phyloP scores from a whole-genome alignment of 805 yeast genomes.

The Kluyveromyces dobzhanskii region DNA sequence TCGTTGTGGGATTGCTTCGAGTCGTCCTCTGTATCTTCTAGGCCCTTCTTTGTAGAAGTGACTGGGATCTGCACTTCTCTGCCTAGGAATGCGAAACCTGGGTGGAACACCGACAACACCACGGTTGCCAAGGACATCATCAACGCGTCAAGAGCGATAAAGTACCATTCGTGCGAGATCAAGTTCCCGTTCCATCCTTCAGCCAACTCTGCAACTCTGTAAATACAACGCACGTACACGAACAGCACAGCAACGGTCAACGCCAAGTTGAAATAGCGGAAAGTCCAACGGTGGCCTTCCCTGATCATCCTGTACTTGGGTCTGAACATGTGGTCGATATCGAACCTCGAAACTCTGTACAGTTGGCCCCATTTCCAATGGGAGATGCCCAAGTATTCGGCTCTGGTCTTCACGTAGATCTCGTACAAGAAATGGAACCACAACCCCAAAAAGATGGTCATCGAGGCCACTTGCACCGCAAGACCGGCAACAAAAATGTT shows the following conservation, averaged over 20 bases:
- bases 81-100: constrained; percentile 47
- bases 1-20: no score
- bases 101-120: constrained; percentile 48
- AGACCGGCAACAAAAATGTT: constrained; percentile 67
- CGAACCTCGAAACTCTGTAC: constrained; percentile 13
- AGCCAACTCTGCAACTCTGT: constrained; percentile 63
- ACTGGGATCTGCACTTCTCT: constrained; percentile 20
- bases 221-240: constrained; percentile 59
- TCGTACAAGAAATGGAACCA: constrained; percentile 40
- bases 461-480: constrained; percentile 64
- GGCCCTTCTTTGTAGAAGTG: constrained; percentile 7
- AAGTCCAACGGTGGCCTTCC: constrained; percentile 24
- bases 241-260: constrained; percentile 42
- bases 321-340: constrained; percentile 19
- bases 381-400: constrained; percentile 15
- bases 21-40: not conserved
- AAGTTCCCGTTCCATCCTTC: constrained; percentile 58
- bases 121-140: constrained; percentile 47
- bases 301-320: constrained; percentile 23
- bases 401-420: constrained; percentile 27
- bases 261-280: constrained; percentile 37
- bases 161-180: constrained; percentile 51
- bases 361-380: constrained; percentile 10
- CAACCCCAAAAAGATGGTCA: constrained; percentile 49
- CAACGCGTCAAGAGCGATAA: constrained; percentile 52